phyloP scores from a whole-genome alignment of 495 filamentous ascomycete species.

The Coniosporium apollinis region DNA sequence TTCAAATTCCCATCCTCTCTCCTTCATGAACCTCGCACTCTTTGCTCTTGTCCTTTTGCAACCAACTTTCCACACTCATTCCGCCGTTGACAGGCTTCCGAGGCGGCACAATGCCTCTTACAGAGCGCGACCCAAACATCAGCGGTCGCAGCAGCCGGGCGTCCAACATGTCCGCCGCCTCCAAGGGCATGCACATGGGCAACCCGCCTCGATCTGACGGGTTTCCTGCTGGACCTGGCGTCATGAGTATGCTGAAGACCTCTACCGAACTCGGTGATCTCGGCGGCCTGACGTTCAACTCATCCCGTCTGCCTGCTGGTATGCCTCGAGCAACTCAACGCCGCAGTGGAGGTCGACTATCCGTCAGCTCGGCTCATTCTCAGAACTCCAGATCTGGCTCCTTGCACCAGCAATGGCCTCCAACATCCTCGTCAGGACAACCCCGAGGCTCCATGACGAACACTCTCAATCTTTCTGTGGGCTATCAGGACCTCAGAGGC shows the following conservation, averaged over 20 bases:
- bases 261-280: constrained; percentile 55
- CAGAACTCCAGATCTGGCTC: constrained; percentile 3
- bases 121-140: constrained; percentile 21
- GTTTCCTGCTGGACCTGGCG: constrained; percentile 15
- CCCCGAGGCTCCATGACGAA: background rate
- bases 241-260: constrained; percentile 48
- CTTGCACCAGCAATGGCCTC: constrained; percentile 8
- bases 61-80: too few species aligned
- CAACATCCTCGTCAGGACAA: constrained; percentile 5
- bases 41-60: too few species aligned
- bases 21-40: too few species aligned
- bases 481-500: background rate
- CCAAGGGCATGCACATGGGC: constrained; percentile 6
- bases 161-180: constrained; percentile 20
- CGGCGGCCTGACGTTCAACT: constrained; percentile 40
- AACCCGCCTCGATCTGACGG: constrained; percentile 6
- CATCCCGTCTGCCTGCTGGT: constrained; percentile 26
- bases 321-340: constrained; percentile 12
- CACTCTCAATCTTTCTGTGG: background rate
- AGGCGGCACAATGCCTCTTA: constrained; percentile 23
- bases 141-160: constrained; percentile 23
- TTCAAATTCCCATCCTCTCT: too few species aligned
- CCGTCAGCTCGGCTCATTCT: constrained; percentile 7
- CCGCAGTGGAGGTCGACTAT: too few species aligned
- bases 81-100: too few species aligned